These are phyloP conservation scores for Citrus hindsii DNA, from an alignment of 345 rosid species.

Conservation along the genomic window DNA sequence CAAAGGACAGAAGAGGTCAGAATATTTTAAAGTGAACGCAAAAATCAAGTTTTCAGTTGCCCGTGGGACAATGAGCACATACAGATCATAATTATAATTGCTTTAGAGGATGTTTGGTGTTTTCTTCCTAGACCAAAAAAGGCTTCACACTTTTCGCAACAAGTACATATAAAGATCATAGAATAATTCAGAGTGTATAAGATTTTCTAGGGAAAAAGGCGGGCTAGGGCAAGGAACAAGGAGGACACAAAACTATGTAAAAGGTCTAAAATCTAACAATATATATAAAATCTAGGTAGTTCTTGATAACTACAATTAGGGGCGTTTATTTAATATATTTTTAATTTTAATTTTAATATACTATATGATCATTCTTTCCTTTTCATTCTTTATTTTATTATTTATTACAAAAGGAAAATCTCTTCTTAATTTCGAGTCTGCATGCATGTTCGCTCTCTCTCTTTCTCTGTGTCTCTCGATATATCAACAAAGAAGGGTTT, in stretches of 20 bases:
- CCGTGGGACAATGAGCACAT: neutral
- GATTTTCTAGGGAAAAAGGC: slow-evolving; percentile 27
- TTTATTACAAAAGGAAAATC: slow-evolving; percentile 9
- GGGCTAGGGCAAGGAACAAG: slow-evolving; percentile 25
- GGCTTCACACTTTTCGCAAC: slow-evolving; percentile 15
- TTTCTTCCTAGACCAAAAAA: slow-evolving; percentile 7
- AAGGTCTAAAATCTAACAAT: slow-evolving; percentile 6
- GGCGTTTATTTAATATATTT: neutral
- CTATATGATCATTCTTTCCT: neutral
- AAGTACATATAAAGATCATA: neutral
- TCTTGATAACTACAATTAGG: slow-evolving; percentile 15
- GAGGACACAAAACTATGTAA: slow-evolving; percentile 23
- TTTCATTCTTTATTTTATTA: neutral
- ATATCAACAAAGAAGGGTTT: slow-evolving; percentile 1
- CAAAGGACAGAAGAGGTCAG: neutral
- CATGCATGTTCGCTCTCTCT: neutral
- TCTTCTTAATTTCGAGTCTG: slow-evolving; percentile 20
- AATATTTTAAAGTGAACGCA: neutral
- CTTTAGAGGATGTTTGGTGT: neutral
- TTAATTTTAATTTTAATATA: neutral
- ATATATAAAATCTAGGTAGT: slow-evolving; percentile 15
- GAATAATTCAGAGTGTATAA: slow-evolving; percentile 1
- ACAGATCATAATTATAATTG: neutral
- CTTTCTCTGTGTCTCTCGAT: neutral
- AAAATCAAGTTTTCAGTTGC: neutral